A percentile compares a stretch with the other conserved stretches of the same genome.
Evolutionary conservation across 2,329 filamentous ascomycete species (phyloP).

Genomic region (Falciphora oryzae): DNA sequence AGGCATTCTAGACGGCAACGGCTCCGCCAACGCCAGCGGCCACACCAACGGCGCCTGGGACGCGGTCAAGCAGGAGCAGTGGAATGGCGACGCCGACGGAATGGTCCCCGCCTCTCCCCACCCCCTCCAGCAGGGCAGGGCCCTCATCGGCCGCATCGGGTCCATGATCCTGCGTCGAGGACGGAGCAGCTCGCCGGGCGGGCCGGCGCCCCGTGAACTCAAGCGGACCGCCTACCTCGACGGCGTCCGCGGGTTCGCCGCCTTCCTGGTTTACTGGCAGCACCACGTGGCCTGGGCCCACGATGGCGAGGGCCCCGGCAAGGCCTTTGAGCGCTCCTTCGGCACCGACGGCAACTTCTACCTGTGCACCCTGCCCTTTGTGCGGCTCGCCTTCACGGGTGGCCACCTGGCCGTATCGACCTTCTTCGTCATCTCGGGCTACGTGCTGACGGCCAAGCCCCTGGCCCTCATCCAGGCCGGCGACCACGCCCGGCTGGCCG

Average conservation of each 20-base stretch:
- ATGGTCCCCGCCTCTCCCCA: neutral
- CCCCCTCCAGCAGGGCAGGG: conserved; percentile 1
- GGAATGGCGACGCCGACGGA: neutral
- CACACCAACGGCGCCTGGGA: conserved; percentile 26
- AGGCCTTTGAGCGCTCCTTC: conserved; percentile 46
- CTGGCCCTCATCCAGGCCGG: conserved; percentile 38
- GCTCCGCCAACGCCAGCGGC: conserved; percentile 13
- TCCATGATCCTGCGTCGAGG: conserved; percentile 5
- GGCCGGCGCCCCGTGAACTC: conserved; percentile 17
- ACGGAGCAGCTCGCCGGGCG: neutral
- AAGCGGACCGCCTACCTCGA: conserved; percentile 57
- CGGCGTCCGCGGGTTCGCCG: conserved; percentile 61
- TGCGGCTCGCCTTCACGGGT: conserved; percentile 56
- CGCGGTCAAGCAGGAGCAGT: conserved; percentile 20
- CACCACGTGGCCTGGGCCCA: conserved; percentile 57
- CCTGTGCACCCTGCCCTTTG: conserved; percentile 46
- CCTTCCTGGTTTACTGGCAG: conserved; percentile 59
- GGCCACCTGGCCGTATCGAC: conserved; percentile 54
- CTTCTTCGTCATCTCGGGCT: conserved; percentile 46
- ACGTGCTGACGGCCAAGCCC: conserved; percentile 47
- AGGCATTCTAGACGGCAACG: conserved; percentile 24
- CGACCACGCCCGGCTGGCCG: conserved; percentile 34
- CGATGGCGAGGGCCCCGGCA: conserved; percentile 27
- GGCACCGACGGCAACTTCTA: conserved; percentile 42
- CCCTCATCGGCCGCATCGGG: conserved; percentile 4